These are phyloP conservation scores for Talaromyces sp. DNA, from an alignment of 2,329 filamentous ascomycete species.

Conservation along the genomic window DNA sequence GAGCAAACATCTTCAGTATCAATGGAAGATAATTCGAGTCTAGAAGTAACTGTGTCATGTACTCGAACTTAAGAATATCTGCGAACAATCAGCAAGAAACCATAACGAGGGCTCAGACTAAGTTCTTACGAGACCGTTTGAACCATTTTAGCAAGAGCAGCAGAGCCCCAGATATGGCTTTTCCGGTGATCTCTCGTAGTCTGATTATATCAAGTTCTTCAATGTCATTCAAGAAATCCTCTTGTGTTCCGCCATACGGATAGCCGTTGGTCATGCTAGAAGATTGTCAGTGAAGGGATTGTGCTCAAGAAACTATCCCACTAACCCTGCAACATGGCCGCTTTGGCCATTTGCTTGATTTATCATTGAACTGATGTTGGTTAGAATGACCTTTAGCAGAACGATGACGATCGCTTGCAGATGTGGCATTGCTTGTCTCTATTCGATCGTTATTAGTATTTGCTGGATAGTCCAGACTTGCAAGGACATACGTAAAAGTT, in stretches of 20 bases:
- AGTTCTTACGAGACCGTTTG: constrained; percentile 77
- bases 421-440: constrained; percentile 75
- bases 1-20: constrained; percentile 86
- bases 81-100: constrained; percentile 21
- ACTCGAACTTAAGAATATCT: constrained; percentile 96
- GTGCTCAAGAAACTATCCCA: neutral
- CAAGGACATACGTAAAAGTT: constrained; percentile 70
- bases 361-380: constrained; percentile 82
- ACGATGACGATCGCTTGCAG: constrained; percentile 92
- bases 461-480: neutral
- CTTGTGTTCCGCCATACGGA: constrained; percentile 23
- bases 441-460: constrained; percentile 5
- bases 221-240: constrained; percentile 40
- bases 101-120: neutral
- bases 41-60: constrained; percentile 84
- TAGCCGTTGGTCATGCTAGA: constrained; percentile 28
- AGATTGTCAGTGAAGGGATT: constrained; percentile 23
- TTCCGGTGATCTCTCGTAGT: constrained; percentile 79
- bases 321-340: constrained; percentile 43
- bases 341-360: constrained; percentile 52
- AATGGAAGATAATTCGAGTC: constrained; percentile 94
- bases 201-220: constrained; percentile 81
- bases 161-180: constrained; percentile 85
- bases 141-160: constrained; percentile 94
- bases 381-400: constrained; percentile 79